These are phyloP conservation scores for Chaetomium olivaceum DNA, from an alignment of 2,329 filamentous ascomycete species.

Conservation along the genomic window DNA sequence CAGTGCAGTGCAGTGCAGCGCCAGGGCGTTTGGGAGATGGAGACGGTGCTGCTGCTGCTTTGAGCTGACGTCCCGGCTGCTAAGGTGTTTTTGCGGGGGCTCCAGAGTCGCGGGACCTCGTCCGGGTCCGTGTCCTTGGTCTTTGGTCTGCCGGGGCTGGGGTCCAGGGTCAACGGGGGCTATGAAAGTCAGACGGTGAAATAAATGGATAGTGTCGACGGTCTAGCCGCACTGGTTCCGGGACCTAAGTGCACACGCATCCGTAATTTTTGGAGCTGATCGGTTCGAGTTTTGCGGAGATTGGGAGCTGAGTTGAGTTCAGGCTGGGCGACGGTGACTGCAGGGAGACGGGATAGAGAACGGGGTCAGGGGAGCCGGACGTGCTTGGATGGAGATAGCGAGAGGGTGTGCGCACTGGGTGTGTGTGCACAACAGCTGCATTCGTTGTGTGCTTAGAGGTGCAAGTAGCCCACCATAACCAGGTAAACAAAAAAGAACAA, in stretches of 20 bases:
- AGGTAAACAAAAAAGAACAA: neutral
- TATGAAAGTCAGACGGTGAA: neutral
- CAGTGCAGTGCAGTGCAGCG: constrained; percentile 7
- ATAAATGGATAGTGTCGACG: neutral
- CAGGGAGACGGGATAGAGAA: constrained; percentile 6
- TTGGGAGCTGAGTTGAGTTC: neutral
- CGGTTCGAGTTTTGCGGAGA: neutral
- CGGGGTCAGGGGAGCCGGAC: constrained; percentile 11
- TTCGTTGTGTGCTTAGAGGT: neutral
- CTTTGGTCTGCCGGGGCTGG: neutral
- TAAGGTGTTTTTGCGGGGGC: constrained; percentile 29
- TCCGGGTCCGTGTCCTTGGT: constrained; percentile 9
- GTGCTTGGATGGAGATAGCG: constrained; percentile 7
- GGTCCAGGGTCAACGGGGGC: neutral
- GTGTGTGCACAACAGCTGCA: neutral
- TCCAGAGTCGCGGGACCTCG: constrained; percentile 19
- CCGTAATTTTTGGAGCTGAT: neutral
- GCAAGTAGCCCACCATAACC: neutral
- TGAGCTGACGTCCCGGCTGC: constrained; percentile 25
- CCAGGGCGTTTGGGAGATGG: constrained; percentile 24
- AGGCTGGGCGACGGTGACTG: neutral
- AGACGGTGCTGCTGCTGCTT: constrained; percentile 9
- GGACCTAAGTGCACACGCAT: neutral
- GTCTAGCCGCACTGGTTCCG: neutral
- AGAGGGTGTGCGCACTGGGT: constrained; percentile 6